A percentile compares a stretch with the other conserved stretches of the same genome.
phyloP scores from a whole-genome alignment of 495 filamentous ascomycete genomes.

The Daldinia loculata region DNA sequence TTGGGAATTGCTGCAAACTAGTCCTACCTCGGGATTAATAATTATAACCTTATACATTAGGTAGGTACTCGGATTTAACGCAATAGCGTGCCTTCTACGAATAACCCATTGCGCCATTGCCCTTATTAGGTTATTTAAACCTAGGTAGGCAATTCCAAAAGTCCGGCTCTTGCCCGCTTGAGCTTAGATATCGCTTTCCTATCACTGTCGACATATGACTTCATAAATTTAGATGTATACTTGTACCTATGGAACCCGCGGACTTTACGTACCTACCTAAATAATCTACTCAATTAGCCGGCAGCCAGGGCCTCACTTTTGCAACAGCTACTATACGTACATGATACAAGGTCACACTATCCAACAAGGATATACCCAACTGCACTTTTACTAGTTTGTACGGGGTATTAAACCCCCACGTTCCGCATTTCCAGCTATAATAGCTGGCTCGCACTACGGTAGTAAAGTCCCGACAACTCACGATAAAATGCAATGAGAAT shows the following conservation, averaged over 20 bases:
- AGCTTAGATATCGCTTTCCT: neutral
- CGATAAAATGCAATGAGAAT: conserved; percentile 7
- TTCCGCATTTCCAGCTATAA: neutral
- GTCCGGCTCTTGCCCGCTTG: neutral
- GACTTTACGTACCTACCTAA: neutral
- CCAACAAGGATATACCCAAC: neutral
- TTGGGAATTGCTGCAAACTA: conserved; percentile 1
- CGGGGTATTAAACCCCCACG: conserved; percentile 1
- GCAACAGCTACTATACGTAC: too few species aligned
- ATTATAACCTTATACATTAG: neutral
- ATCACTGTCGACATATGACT: neutral
- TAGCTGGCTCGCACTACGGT: neutral
- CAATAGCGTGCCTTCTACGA: neutral
- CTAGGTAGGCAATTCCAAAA: neutral
- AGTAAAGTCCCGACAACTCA: neutral
- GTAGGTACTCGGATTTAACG: neutral
- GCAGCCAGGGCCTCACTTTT: too few species aligned
- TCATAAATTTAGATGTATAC: neutral
- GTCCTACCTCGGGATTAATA: neutral
- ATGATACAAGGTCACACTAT: too few species aligned
- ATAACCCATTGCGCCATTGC: neutral
- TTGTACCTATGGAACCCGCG: too few species aligned
- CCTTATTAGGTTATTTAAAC: neutral
- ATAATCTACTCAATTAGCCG: too few species aligned
- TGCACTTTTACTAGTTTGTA: neutral